Evolutionary conservation across 495 filamentous ascomycete genomes (phyloP).

Genomic region (Neurospora sp.): DNA sequence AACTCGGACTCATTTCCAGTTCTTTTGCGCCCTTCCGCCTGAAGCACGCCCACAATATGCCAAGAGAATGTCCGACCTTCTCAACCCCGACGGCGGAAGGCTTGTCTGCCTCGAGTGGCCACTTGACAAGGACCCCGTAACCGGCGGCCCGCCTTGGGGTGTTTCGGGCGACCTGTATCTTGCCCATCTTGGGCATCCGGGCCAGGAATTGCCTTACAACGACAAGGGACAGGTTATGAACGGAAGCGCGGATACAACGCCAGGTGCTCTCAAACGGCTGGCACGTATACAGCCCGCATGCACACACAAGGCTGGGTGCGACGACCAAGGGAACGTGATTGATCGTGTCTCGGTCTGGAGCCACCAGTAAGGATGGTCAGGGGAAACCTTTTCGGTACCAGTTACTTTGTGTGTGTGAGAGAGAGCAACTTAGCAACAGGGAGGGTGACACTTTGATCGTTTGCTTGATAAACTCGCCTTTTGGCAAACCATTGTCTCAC

Average conservation of each 20-base stretch:
- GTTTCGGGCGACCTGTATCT: slow-evolving; percentile 52
- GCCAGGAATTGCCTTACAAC: slow-evolving; percentile 52
- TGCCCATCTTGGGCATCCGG: slow-evolving; percentile 55
- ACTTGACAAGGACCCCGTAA: slow-evolving; percentile 50
- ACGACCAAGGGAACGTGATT: slow-evolving; percentile 41
- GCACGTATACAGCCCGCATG: slow-evolving; percentile 55
- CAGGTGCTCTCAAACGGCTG: slow-evolving; percentile 46
- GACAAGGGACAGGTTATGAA: slow-evolving; percentile 40
- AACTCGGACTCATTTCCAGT: slow-evolving; percentile 34
- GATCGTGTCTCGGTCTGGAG: slow-evolving; percentile 50
- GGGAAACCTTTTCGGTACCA: not conserved
- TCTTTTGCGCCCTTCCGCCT: slow-evolving; percentile 67
- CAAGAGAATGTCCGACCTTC: slow-evolving; percentile 50
- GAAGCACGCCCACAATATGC: slow-evolving; percentile 60
- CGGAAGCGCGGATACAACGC: slow-evolving; percentile 10
- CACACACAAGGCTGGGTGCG: slow-evolving; percentile 49
- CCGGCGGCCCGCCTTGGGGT: slow-evolving; percentile 61
- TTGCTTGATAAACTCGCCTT: not conserved
- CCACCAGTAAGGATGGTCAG: not conserved
- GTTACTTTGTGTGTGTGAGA: not conserved
- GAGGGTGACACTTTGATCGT: not conserved
- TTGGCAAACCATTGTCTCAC: slow-evolving; percentile 11
- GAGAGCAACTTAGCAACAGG: not conserved
- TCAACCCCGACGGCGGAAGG: slow-evolving; percentile 48
- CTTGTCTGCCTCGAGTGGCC: slow-evolving; percentile 80